These are phyloP conservation scores for Millerago galiae DNA, from an alignment of 805 yeast genomes.

Conservation along the genomic window DNA sequence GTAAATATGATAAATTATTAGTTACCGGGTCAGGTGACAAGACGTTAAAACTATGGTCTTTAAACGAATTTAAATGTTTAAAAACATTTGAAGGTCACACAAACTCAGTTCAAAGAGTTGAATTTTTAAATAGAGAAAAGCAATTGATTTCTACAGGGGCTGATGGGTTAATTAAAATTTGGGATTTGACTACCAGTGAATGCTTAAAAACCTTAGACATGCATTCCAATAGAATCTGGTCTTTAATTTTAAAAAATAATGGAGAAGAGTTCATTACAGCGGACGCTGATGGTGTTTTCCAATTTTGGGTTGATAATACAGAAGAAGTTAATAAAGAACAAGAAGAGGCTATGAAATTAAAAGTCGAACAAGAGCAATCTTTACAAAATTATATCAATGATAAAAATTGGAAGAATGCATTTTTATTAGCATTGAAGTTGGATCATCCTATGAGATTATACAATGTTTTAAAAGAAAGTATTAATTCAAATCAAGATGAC, in stretches of 20 bases:
- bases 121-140: conserved; percentile 57
- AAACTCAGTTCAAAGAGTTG: conserved; percentile 81
- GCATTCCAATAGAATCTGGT: conserved; percentile 94
- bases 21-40: conserved; percentile 92
- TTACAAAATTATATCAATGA: conserved; percentile 65
- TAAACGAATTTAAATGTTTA: conserved; percentile 66
- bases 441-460: conserved; percentile 89
- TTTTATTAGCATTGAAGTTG: conserved; percentile 73
- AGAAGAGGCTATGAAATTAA: conserved; percentile 41
- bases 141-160: conserved; percentile 79
- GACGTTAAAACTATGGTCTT: conserved; percentile 83
- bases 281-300: conserved; percentile 91
- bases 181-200: conserved; percentile 80
- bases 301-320: conserved; percentile 85
- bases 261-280: conserved; percentile 74
- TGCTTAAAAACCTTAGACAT: conserved; percentile 81
- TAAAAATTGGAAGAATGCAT: conserved; percentile 85
- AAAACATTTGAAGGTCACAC: conserved; percentile 93
- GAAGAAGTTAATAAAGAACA: conserved; percentile 57
- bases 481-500: conserved; percentile 29
- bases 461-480: conserved; percentile 61
- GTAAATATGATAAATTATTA: conserved; percentile 67
- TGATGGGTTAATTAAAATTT: conserved; percentile 86
- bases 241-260: conserved; percentile 59
- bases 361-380: conserved; percentile 84